A percentile compares a stretch with the other conserved stretches of the same genome.
Conservation (phyloP, 352 stramenopile species). For the Phytophthora constricta region DNA sequence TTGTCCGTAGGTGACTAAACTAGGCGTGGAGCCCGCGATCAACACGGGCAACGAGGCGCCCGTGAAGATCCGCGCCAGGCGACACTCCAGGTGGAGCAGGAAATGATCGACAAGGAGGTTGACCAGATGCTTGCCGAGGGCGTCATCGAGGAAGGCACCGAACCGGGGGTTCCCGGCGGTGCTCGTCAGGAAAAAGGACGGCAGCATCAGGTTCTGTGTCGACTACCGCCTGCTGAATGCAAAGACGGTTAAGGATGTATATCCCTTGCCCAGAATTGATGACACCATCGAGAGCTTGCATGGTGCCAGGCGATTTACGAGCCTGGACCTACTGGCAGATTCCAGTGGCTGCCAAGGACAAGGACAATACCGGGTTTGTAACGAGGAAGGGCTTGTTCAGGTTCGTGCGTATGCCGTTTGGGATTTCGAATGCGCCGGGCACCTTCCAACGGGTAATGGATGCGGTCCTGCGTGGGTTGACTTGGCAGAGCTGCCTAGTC, state of each 20-base stretch:
- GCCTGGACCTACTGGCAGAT: conserved; percentile 32
- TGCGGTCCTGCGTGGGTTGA: conserved; percentile 24
- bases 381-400: conserved; percentile 20
- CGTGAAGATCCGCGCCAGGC: no score
- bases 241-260: conserved; percentile 29
- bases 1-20: no score
- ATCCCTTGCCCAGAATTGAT: no score
- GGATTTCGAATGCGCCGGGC: conserved; percentile 23
- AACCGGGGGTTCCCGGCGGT: conserved; percentile 28
- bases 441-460: conserved; percentile 43
- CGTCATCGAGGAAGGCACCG: conserved; percentile 25
- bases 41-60: no score
- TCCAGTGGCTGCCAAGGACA: conserved; percentile 1
- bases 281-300: no score
- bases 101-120: conserved; percentile 17
- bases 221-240: conserved; percentile 35
- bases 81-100: conserved; percentile 17
- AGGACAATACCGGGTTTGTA: conserved; percentile 32
- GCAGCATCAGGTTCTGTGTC: conserved; percentile 29
- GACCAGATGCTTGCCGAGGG: conserved; percentile 22
- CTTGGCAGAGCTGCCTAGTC: conserved; percentile 32
- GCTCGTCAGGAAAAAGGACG: conserved; percentile 33
- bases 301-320: no score
- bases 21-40: no score
- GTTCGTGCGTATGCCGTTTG: conserved; percentile 32